Conservation (phyloP, 495 filamentous ascomycete genomes). For the Aspergillus carlsbadensis region DNA sequence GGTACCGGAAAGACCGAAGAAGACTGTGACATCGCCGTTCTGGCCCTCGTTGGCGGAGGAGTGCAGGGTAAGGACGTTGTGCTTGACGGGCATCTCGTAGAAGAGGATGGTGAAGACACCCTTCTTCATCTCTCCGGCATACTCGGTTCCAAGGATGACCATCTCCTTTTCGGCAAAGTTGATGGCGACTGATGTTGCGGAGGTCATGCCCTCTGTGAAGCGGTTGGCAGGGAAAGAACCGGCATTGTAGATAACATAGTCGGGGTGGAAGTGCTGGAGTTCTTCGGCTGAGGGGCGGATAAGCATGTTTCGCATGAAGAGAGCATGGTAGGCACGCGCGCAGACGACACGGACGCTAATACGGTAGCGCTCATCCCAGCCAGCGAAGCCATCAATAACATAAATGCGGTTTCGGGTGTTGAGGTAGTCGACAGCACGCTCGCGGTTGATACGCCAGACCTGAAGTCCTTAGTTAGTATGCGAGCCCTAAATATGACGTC, state of each 20-base stretch:
- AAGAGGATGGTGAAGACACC: slow-evolving; percentile 98
- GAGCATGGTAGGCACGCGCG: slow-evolving; percentile 96
- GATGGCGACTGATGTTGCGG: slow-evolving; percentile 80
- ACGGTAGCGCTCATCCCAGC: slow-evolving; percentile 97
- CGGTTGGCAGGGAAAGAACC: slow-evolving; percentile 98
- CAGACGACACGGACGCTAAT: slow-evolving; percentile 98
- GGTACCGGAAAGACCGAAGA: slow-evolving; percentile 98
- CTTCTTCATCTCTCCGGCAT: slow-evolving; percentile 99
- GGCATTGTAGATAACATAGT: slow-evolving; percentile 99
- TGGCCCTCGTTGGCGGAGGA: slow-evolving; percentile 90
- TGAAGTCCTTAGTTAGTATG: slow-evolving; percentile 38
- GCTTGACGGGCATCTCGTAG: slow-evolving; percentile 99
- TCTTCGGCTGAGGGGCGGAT: slow-evolving; percentile 89
- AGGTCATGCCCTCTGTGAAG: slow-evolving; percentile 98
- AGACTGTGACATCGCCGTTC: slow-evolving; percentile 90
- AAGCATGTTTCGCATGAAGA: slow-evolving; percentile 99
- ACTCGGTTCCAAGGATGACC: slow-evolving; percentile 99
- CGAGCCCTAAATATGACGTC: slow-evolving; percentile 36
- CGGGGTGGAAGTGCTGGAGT: slow-evolving; percentile 94
- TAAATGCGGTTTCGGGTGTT: slow-evolving; percentile 99
- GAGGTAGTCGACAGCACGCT: slow-evolving; percentile 97
- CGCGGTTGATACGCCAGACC: slow-evolving; percentile 99
- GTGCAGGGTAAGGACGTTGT: slow-evolving; percentile 97
- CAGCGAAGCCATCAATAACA: slow-evolving; percentile 94
- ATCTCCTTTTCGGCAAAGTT: slow-evolving; percentile 91